Conservation (phyloP, 495 filamentous ascomycete species). For the Astrothelium subdiscretum region DNA sequence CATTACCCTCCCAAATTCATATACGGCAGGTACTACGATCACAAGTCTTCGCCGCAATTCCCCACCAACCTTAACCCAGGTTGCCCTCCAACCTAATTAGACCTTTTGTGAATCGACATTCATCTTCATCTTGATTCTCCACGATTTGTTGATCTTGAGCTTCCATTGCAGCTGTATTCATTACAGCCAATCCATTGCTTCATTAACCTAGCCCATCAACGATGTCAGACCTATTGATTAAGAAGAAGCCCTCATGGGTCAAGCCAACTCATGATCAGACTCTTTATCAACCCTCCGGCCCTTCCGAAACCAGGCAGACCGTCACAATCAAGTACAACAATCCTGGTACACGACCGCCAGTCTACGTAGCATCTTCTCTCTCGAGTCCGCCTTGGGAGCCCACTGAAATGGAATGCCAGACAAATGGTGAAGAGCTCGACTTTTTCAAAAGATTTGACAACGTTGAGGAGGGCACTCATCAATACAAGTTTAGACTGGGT, state of each 20-base stretch:
- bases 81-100: too few species aligned
- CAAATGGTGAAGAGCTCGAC: conserved; percentile 18
- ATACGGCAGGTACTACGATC: neutral
- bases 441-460: conserved; percentile 30
- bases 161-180: too few species aligned
- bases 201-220: too few species aligned
- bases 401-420: conserved; percentile 41
- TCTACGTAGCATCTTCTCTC: conserved; percentile 56
- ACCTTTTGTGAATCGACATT: too few species aligned
- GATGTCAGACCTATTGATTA: neutral
- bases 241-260: neutral
- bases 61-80: too few species aligned
- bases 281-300: neutral
- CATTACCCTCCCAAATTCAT: neutral
- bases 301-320: conserved; percentile 6
- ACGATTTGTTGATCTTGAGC: too few species aligned
- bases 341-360: conserved; percentile 43
- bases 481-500: conserved; percentile 62
- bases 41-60: too few species aligned
- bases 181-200: neutral
- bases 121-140: too few species aligned
- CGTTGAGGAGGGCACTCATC: conserved; percentile 40
- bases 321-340: conserved; percentile 48
- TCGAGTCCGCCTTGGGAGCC: conserved; percentile 52
- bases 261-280: neutral